These are phyloP conservation scores for Cunninghamia lanceolata DNA, from an alignment of 75 land plant genomes.

Conservation along the genomic window DNA sequence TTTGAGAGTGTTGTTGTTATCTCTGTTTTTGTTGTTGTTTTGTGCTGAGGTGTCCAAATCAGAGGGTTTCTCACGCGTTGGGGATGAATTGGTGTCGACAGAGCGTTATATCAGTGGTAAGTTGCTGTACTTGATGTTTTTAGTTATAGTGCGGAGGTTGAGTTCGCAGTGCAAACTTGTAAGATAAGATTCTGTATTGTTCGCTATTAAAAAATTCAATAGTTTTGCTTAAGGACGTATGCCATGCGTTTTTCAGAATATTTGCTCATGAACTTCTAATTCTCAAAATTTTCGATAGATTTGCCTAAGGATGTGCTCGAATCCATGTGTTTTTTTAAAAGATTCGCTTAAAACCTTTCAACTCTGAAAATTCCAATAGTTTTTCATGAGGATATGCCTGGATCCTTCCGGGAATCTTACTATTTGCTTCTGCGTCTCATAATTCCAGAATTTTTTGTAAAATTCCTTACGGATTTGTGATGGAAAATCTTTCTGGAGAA, in stretches of 20 bases:
- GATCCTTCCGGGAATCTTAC: background rate
- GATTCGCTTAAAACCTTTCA: background rate
- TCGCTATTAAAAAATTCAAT: background rate
- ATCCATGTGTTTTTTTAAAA: too few relatives aligned
- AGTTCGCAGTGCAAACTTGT: too few relatives aligned
- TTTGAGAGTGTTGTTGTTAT: background rate
- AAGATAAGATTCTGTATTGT: too few relatives aligned
- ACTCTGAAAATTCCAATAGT: background rate
- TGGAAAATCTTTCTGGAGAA: too few relatives aligned
- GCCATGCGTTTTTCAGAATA: background rate
- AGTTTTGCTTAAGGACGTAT: background rate
- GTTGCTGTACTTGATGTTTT: background rate
- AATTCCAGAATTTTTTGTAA: too few relatives aligned
- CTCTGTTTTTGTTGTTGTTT: background rate
- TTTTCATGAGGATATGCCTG: background rate
- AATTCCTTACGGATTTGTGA: too few relatives aligned
- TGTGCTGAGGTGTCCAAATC: background rate
- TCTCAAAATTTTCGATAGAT: background rate
- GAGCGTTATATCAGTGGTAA: background rate
- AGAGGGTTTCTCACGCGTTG: background rate
- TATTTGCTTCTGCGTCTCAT: too few relatives aligned
- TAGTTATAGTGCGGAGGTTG: too few relatives aligned
- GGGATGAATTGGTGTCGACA: background rate
- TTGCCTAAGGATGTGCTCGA: background rate
- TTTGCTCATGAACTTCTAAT: too few relatives aligned